Base-by-base conservation (phyloP, 2,329 filamentous ascomycete species). In the Elsinoe necatrix region DNA sequence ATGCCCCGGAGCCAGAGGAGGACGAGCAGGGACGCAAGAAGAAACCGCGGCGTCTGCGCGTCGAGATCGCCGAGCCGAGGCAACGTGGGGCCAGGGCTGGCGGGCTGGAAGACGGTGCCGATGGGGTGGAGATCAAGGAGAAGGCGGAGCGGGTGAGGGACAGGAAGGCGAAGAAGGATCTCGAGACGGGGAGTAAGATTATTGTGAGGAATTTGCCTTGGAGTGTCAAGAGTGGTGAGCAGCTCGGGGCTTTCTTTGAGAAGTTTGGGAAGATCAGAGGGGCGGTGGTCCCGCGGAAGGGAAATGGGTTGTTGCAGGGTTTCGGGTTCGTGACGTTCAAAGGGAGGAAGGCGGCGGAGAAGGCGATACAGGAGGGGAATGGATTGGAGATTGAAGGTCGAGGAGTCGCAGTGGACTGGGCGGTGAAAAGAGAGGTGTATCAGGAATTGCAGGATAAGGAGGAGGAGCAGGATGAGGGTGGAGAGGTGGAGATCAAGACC, bases 201-300 rank as follows among this genome's bases (percentile, higher is more conserved):
- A 89, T 98, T 69, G 83, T 98, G 50, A 84, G 93, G 66, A 98
- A 98, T 69, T 69, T 98, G 66, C 92, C 93, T 0, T 98, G 93
- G 93, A 95, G 86, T 63, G 86, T 98, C 68, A 95, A 95, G 73
- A 86, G 83, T 7, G 79, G 87, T 0, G 87, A 95, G 29, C 86
- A 97, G 67, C 75, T 98, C 58, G 77, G 82, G 4, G 79, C 82
- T 57, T 76, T 95, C 3, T 98, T 98, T 72, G 77, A 82, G 66
- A 90, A 86, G 66, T 96, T 86, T 68, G 93, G 93, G 60, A 95
- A 96, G 71, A 83, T 98, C 67, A 95, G 92, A 71, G 86, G 85
- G 70, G 84, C 87, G 35, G 88, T 88, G 63, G 75, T 98, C 54
- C 95, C 95, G 1, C 89, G 88, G 65, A 80, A 84, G 63, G 86